Percentiles rank a stretch among this genome's conserved stretches.
Conservation (phyloP, 345 rosid genomes). For the Limnanthes douglasii region DNA sequence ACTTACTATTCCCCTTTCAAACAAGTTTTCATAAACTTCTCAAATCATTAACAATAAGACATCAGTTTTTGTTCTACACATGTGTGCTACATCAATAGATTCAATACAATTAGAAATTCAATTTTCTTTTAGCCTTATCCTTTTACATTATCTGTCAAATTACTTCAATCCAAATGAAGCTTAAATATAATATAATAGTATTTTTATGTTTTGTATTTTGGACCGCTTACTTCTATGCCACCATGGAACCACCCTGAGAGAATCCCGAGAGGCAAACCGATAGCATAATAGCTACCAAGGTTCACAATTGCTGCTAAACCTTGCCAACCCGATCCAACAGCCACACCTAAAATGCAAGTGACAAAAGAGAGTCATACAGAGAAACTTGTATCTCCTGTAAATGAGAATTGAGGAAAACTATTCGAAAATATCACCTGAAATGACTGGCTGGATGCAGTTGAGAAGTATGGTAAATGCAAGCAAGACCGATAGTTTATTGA, state of each 20-base stretch:
- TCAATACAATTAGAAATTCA: neutral
- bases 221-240: conserved; percentile 17
- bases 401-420: neutral
- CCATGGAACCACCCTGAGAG: conserved; percentile 28
- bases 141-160: too few relatives aligned
- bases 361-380: neutral
- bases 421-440: conserved; percentile 22
- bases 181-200: neutral
- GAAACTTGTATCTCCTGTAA: neutral
- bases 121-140: too few relatives aligned
- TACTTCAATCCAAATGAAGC: too few relatives aligned
- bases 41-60: too few relatives aligned
- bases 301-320: conserved; percentile 25
- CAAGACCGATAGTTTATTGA: conserved; percentile 20
- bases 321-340: conserved; percentile 47
- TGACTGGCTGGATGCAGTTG: conserved; percentile 45
- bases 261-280: conserved; percentile 33
- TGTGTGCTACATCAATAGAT: neutral
- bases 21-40: too few relatives aligned
- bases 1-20: too few relatives aligned
- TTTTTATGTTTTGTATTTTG: neutral
- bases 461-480: conserved; percentile 34
- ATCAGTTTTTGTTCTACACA: neutral
- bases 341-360: conserved; percentile 21
- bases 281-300: conserved; percentile 32